Evolutionary conservation across 495 filamentous ascomycete species (phyloP), one percentile per base, ranked within the genome.

Genomic region (Aspergillus ellipticus): DNA sequence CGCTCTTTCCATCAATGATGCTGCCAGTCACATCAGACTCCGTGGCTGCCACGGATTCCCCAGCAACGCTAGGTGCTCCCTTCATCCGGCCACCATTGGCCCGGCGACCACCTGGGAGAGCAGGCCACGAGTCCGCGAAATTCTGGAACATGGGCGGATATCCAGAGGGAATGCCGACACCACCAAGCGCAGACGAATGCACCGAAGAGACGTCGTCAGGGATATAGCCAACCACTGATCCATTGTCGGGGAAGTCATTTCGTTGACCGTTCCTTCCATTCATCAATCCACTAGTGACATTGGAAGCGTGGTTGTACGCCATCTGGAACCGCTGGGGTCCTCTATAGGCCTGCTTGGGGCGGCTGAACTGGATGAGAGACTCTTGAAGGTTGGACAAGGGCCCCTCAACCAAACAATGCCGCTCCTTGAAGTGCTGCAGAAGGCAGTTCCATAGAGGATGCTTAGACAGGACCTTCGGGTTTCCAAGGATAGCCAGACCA

Each of bases 371-470:
- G 43, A 97, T 82, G 43, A 99, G 80, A 4, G 90, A 96, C 45
- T 92, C 88, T 70, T 97, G 95, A 11, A 99, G 79, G 62, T 99
- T 97, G 21, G 89, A 92, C 51, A 99, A 77, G n/a, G 95, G 93
- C 0, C 94, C 94, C 68, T 99, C 94, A 39, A 99, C 94, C 6
- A 99, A 80, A 64, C 93, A 97, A 58, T 96, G 93, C 55, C 85
- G 86, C 67, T 97, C 94, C 76, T 99, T 99, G 80, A 97, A 99
- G 65, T 99, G 94, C 22, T 96, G 79, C 8, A 99, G 79, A 19
- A 99, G 85, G 67, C 91, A 93, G 64, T 99, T 95, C 94, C 94
- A 99, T 15, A 99, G 77, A 47, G 96, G 94, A 70, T 99, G 94
- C 75, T 97, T 99, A 21, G 91, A 92, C 35, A 99, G 73, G 41